A percentile compares a stretch with the other conserved stretches of the same genome.
phyloP scores from a whole-genome alignment of 768 basidiomycete species.

The Gyrodon lividus region DNA sequence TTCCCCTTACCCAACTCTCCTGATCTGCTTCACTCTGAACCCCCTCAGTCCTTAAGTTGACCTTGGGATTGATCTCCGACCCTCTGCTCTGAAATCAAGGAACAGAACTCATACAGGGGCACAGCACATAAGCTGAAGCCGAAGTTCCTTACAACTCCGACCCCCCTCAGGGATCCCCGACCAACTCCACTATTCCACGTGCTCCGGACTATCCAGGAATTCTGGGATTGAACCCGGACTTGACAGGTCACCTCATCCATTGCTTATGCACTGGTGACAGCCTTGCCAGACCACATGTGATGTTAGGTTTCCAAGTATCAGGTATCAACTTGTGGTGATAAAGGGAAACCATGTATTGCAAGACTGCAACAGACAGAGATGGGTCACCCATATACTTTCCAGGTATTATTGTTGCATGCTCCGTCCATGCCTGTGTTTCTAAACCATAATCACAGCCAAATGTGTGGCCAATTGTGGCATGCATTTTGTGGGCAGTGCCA shows the following conservation, averaged over 20 bases:
- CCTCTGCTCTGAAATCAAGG: no score
- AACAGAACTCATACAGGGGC: no score
- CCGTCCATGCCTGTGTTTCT: constrained; percentile 30
- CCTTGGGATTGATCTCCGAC: no score
- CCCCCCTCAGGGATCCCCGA: no score
- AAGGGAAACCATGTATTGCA: constrained; percentile 31
- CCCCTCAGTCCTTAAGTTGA: no score
- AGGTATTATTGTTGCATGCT: constrained; percentile 15
- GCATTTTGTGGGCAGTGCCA: constrained; percentile 37
- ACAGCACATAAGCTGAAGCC: no score
- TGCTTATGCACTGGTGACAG: constrained; percentile 27
- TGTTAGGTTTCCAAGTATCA: background rate
- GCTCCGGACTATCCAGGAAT: no score
- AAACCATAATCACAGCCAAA: constrained; percentile 27
- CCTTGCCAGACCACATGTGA: constrained; percentile 22
- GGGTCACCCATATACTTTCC: constrained; percentile 29
- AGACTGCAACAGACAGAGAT: constrained; percentile 27
- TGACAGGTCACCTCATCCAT: constrained; percentile 30
- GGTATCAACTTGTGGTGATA: background rate
- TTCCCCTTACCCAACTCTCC: no score
- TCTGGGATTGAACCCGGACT: no score
- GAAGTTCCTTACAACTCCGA: no score
- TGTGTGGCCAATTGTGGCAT: constrained; percentile 30
- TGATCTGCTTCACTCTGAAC: no score
- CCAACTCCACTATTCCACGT: no score